These are phyloP conservation scores for Ceratobasidium sp. DNA, from an alignment of 1,284 basidiomycete species.

Conservation along the genomic window DNA sequence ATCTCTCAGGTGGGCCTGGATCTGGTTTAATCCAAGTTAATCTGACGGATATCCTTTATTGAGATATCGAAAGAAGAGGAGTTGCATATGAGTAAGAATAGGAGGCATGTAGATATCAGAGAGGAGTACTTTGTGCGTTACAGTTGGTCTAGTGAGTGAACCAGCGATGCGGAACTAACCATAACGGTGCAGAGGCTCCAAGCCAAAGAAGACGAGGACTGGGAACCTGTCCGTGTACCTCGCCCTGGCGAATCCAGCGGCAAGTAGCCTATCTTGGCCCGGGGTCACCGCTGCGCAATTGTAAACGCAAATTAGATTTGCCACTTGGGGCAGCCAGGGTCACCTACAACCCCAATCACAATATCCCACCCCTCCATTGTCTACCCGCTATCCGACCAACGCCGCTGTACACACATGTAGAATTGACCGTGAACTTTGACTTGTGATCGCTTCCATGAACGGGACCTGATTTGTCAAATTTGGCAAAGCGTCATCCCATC, in stretches of 20 bases:
- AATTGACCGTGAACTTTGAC: no score
- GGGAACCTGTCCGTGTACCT: slow-evolving; percentile 86
- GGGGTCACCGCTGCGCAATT: no score
- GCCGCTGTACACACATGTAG: no score
- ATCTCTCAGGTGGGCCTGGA: slow-evolving; percentile 62
- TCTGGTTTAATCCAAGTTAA: background rate
- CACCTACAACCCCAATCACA: background rate
- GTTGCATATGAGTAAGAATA: slow-evolving; percentile 75
- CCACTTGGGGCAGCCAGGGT: background rate
- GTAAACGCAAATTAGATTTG: no score
- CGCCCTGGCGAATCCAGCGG: slow-evolving; percentile 69
- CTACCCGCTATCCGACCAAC: no score
- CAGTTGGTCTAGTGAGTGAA: slow-evolving; percentile 7
- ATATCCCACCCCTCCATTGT: background rate
- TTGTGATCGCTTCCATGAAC: background rate
- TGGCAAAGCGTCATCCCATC: slow-evolving; percentile 9
- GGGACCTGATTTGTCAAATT: slow-evolving; percentile 18
- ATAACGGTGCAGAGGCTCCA: slow-evolving; percentile 43
- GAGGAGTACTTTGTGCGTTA: slow-evolving; percentile 92
- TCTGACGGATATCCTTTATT: background rate
- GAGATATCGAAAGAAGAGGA: slow-evolving; percentile 87
- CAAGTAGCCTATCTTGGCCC: background rate
- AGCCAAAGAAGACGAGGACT: slow-evolving; percentile 63
- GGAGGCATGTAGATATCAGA: slow-evolving; percentile 88
- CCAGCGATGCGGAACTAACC: background rate